phyloP scores from a whole-genome alignment of 768 basidiomycete species.

The Leccinellum luteum region DNA sequence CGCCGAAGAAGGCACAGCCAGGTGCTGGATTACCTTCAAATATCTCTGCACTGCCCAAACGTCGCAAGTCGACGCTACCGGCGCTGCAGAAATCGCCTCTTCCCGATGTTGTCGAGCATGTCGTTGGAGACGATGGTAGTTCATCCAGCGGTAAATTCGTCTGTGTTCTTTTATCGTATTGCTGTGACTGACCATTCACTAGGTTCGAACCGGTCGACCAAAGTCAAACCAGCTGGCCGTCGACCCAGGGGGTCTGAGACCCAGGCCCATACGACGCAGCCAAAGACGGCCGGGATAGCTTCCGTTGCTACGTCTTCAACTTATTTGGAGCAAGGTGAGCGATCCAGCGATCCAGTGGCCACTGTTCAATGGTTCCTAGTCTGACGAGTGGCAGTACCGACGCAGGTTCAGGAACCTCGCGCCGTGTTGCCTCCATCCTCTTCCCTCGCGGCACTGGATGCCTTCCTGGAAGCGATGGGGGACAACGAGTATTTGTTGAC shows the following conservation, averaged over 20 bases:
- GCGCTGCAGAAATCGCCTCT: slow-evolving; percentile 3
- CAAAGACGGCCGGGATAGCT: slow-evolving; percentile 3
- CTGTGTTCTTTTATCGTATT: background rate
- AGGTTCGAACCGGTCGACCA: background rate
- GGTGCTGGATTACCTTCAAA: background rate
- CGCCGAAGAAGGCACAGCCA: background rate
- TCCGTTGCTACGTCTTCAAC: background rate
- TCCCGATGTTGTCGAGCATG: background rate
- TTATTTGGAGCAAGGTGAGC: slow-evolving; percentile 13
- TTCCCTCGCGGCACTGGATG: slow-evolving; percentile 3
- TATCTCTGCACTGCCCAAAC: slow-evolving; percentile 1
- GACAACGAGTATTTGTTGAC: slow-evolving; percentile 6
- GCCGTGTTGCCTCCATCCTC: background rate
- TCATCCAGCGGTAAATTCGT: background rate
- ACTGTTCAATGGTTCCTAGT: background rate
- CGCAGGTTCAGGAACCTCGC: background rate
- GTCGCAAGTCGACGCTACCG: slow-evolving; percentile 12
- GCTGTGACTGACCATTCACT: background rate
- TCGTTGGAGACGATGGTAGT: background rate
- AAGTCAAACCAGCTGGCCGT: slow-evolving; percentile 7
- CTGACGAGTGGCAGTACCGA: slow-evolving; percentile 3
- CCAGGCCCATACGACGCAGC: slow-evolving; percentile 2
- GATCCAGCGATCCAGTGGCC: background rate
- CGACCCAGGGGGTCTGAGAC: slow-evolving; percentile 15
- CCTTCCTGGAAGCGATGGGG: background rate